Percentiles rank a stretch among this genome's conserved stretches.
phyloP scores from a whole-genome alignment of 176 grass and related monocot species.

The Elymus sibiricus region DNA sequence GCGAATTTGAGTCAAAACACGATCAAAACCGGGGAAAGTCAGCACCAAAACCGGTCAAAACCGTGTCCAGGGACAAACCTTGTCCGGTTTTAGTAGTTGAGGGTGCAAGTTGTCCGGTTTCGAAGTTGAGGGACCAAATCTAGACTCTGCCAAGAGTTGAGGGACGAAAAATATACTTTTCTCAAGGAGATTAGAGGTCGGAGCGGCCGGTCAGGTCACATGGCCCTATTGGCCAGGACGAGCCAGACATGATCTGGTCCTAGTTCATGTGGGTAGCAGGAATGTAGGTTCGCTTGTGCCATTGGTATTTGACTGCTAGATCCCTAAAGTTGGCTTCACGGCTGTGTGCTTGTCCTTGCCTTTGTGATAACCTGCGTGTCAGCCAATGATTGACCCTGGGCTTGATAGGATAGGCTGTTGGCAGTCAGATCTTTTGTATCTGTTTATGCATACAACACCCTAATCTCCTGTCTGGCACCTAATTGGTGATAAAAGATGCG shows the following conservation, averaged over 20 bases:
- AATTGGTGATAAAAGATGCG: slow-evolving; percentile 7
- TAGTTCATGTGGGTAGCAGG: slow-evolving; percentile 33
- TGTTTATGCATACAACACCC: neutral
- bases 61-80: too few species aligned
- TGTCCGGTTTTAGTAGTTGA: too few species aligned
- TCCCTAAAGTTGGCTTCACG: slow-evolving; percentile 11
- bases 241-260: slow-evolving; percentile 33
- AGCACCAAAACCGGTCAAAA: too few species aligned
- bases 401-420: slow-evolving; percentile 8
- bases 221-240: slow-evolving; percentile 1
- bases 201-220: neutral
- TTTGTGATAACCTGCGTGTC: slow-evolving; percentile 32
- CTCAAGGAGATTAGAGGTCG: neutral
- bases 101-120: too few species aligned
- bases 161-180: too few species aligned
- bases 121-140: too few species aligned
- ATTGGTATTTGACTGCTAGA: slow-evolving; percentile 30
- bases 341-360: slow-evolving; percentile 24
- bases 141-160: too few species aligned
- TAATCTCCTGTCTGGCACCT: neutral
- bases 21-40: too few species aligned
- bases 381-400: slow-evolving; percentile 34
- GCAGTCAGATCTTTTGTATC: slow-evolving; percentile 5
- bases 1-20: too few species aligned
- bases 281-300: slow-evolving; percentile 44